Evolutionary conservation across 768 basidiomycete species (phyloP).

Genomic region (Cystobasidium tubakii): DNA sequence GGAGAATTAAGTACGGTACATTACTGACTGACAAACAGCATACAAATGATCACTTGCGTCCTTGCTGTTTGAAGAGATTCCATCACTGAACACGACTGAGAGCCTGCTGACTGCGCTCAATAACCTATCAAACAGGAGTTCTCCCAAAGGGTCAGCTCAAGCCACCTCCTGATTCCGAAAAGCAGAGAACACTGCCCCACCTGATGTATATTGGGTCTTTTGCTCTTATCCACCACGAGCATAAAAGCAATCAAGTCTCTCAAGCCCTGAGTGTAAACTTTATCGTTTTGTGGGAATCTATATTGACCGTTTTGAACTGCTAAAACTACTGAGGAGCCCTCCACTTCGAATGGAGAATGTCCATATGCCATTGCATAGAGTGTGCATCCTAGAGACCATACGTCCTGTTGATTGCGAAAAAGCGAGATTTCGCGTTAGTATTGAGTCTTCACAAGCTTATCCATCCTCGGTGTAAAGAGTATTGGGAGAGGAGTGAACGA

Average conservation of each 20-base stretch:
- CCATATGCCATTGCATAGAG: constrained; percentile 90
- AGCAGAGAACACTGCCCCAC: too few relatives aligned
- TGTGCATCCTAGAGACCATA: constrained; percentile 88
- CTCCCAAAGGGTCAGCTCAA: too few relatives aligned
- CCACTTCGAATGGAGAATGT: constrained; percentile 93
- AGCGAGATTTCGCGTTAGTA: constrained; percentile 33
- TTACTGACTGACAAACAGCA: too few relatives aligned
- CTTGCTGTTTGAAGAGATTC: too few relatives aligned
- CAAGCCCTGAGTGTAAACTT: constrained; percentile 78
- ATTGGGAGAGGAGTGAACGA: constrained; percentile 8
- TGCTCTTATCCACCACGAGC: constrained; percentile 73
- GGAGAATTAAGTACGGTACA: too few relatives aligned
- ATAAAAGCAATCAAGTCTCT: constrained; percentile 74
- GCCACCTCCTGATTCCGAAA: too few relatives aligned
- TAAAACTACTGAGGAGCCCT: constrained; percentile 93
- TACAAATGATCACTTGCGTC: too few relatives aligned
- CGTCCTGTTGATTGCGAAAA: constrained; percentile 29
- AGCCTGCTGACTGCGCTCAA: constrained; percentile 22
- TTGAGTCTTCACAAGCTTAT: too few relatives aligned
- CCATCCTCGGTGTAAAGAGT: too few relatives aligned
- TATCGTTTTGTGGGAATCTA: constrained; percentile 65
- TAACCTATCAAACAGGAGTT: constrained; percentile 21
- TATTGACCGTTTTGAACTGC: constrained; percentile 90
- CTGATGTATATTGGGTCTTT: constrained; percentile 78
- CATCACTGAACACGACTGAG: constrained; percentile 25